Evolutionary conservation across 2,329 filamentous ascomycete species (phyloP).

Genomic region (Chrysoporthe cubensis): DNA sequence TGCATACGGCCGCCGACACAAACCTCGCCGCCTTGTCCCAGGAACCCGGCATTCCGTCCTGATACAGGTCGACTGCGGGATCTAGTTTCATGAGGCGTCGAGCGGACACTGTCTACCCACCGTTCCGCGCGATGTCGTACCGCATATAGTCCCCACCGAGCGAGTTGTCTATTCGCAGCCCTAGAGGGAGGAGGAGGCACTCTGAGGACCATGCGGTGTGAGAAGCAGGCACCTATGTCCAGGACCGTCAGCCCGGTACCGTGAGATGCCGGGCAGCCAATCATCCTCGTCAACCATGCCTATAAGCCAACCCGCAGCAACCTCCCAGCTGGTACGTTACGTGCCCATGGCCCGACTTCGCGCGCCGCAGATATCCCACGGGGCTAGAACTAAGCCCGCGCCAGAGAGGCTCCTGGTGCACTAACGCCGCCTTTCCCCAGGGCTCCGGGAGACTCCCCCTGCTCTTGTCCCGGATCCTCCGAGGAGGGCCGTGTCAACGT

Average conservation of each 20-base stretch:
- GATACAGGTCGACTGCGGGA: not conserved
- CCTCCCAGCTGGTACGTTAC: slow-evolving; percentile 1
- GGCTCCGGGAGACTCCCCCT: no score
- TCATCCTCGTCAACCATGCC: not conserved
- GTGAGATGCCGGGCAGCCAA: not conserved
- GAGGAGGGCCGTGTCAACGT: no score
- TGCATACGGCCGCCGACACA: not conserved
- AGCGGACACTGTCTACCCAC: slow-evolving; percentile 24
- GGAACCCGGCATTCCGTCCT: not conserved
- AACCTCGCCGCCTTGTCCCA: not conserved
- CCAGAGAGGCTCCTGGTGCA: no score
- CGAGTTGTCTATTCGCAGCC: not conserved
- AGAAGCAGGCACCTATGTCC: slow-evolving; percentile 1
- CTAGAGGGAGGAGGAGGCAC: slow-evolving; percentile 17
- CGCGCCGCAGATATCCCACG: no score
- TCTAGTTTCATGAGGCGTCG: not conserved
- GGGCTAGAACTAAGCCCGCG: not conserved
- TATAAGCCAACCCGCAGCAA: no score
- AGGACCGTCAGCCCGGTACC: not conserved
- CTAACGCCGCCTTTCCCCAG: no score
- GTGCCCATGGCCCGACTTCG: not conserved
- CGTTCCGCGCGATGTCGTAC: slow-evolving; percentile 24
- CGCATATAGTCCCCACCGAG: slow-evolving; percentile 1
- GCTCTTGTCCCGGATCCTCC: no score
- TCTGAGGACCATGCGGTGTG: slow-evolving; percentile 16